A percentile compares a stretch with the other conserved stretches of the same genome.
Evolutionary conservation across 176 grass and related monocot genomes (phyloP).

Genomic region (Aegilops umbellulata): DNA sequence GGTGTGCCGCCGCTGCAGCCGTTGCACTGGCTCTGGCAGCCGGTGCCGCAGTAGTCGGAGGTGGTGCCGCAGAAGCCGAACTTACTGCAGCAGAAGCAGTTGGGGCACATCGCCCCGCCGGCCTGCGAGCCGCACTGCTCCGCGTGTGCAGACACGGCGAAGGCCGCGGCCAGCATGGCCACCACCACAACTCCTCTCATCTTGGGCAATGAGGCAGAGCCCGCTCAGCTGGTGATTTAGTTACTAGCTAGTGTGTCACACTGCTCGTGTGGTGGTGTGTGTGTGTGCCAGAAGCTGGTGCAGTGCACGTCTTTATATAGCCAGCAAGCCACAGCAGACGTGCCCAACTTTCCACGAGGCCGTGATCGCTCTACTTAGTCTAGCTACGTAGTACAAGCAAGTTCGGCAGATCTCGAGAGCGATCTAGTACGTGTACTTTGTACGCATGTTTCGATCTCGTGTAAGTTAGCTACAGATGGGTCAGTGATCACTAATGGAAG

Average conservation of each 20-base stretch:
- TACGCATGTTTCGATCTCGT: not conserved
- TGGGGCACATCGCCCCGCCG: not conserved
- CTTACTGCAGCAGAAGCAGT: not conserved
- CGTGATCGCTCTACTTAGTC: not conserved
- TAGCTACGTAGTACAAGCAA: not conserved
- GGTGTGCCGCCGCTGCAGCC: not conserved
- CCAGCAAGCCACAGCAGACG: not conserved
- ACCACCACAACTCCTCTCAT: not conserved
- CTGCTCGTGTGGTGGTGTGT: not conserved
- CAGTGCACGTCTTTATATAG: constrained; percentile 2
- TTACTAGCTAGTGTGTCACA: not conserved
- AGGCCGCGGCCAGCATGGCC: not conserved
- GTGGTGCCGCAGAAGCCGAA: not conserved
- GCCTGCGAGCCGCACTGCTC: constrained; percentile 17
- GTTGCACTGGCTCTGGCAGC: constrained; percentile 15
- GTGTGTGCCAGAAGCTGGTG: not conserved
- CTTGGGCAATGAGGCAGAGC: not conserved
- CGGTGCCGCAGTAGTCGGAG: not conserved
- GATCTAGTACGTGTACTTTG: not conserved
- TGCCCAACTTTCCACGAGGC: not conserved
- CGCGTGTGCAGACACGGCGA: not conserved
- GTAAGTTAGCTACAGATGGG: not conserved
- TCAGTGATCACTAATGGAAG: not conserved
- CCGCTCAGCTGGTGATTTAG: not conserved
- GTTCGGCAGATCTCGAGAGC: not conserved